Base-by-base conservation (phyloP, 2,329 filamentous ascomycete species). In the Tothia fuscella region DNA sequence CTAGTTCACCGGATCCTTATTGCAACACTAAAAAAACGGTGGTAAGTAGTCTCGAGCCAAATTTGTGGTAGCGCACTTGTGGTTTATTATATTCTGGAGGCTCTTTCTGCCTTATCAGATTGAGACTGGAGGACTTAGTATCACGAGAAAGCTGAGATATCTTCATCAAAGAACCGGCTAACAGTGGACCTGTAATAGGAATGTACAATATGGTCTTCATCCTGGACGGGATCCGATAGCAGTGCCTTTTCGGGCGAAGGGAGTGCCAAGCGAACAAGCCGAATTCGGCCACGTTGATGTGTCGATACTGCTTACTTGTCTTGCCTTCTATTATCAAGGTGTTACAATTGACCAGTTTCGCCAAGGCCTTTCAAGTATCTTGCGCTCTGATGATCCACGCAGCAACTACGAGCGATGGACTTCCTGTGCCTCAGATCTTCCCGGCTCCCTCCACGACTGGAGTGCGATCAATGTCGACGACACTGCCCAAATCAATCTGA, bases 251-350 rank as follows among this genome's bases (percentile, higher is more conserved):
- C 65, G 72, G 9, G 76, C 76, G 0, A 83, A 85, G 43, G 80
- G 79, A 2, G 63, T 68, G 0, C 78, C 80, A 0, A 71, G 69
- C 0, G 68, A 74, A 1, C 67, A 73, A 5, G 71, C 79, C 0
- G 80, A 86, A 52, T 86, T 71, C 54, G 77, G 79, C 0, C 79
- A 86, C 48, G 78, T 79, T 0, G 73, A 86, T 52, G 77, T 80
- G 0, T 67, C 73, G 0, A 78, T 85, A 2, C 25, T 76, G 0
- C 61, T 86, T 2, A 85, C 80, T 0, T 77, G 72, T 10, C 57
- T 87, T 0, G 67, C 71, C 0, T 83, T 80, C 49, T 86, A 86
- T 49, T 80, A 83, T 38, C 55, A 63, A 1, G 78, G 78, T 0
- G 19, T 43, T 46, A 56, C 22, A 35, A 42, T 25, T 22, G 13